Conservation (phyloP, 805 yeast species). For the Hanseniaspora meyeri region DNA sequence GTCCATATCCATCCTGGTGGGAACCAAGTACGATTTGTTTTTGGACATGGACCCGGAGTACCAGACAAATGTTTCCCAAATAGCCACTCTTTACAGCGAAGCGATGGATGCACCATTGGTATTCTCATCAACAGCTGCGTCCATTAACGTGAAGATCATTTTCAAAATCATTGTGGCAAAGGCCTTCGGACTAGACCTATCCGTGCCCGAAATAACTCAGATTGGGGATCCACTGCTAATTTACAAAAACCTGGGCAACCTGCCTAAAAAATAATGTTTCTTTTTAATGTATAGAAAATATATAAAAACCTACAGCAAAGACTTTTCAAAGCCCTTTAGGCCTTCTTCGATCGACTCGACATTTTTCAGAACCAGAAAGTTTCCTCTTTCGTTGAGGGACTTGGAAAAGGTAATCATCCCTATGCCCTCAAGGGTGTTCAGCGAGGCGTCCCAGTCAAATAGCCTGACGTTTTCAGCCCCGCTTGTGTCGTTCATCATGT, state of each 20-base stretch:
- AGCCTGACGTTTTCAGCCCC: conserved; percentile 42
- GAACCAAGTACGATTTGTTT: conserved; percentile 85
- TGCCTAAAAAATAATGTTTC: background rate
- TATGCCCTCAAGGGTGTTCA: conserved; percentile 62
- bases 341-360: conserved; percentile 5
- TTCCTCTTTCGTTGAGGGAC: conserved; percentile 53
- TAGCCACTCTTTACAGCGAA: conserved; percentile 70
- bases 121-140: conserved; percentile 83
- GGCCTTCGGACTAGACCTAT: conserved; percentile 74
- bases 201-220: conserved; percentile 69
- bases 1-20: conserved; percentile 82
- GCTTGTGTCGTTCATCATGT: conserved; percentile 27
- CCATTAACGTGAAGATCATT: conserved; percentile 85
- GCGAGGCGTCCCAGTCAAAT: conserved; percentile 39
- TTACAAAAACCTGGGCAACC: conserved; percentile 33
- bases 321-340: conserved; percentile 50
- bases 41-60: conserved; percentile 66
- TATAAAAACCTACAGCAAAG: conserved; percentile 39
- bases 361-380: conserved; percentile 45
- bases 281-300: background rate
- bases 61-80: conserved; percentile 71
- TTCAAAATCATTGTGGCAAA: conserved; percentile 83
- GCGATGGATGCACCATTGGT: conserved; percentile 80
- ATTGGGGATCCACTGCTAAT: conserved; percentile 87
- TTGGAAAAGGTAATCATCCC: conserved; percentile 65